Base-by-base conservation (phyloP, 2,329 filamentous ascomycete genomes). In the Exserohilum rostratum region DNA sequence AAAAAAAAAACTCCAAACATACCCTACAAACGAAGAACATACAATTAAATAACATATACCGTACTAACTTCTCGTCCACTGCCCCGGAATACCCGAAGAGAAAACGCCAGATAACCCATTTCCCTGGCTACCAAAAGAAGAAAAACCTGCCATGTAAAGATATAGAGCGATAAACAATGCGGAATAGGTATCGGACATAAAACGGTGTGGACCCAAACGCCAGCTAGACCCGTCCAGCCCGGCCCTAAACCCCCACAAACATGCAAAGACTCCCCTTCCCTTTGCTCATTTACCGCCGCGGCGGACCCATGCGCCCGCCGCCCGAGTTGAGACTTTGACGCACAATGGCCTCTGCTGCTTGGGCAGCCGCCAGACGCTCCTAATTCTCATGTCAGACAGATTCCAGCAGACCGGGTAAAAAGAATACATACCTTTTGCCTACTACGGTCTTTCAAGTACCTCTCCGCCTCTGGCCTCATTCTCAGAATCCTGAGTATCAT, bases 401-500 rank as follows among this genome's bases (percentile, higher is more conserved):
- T 6, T 18, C 3, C 2, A 18, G 30, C 3, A 40, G 3, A n/a
- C 10, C 29, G 17, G 4, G 18, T n/a, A 5, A 33, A 3, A 11
- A 31, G 5, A 13, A 18, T 15, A 58, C 64, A 10, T 62, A 72
- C 71, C 80, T 96, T 96, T 73, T 99, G 95, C 61, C 95, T 84
- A 72, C 91, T 93, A 37, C 95, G 83, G 75, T 98, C 93, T 69
- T 90, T 91, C 57, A 99, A 82, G 76, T 99, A 99, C 30, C 85
- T 80, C 44, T 87, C 84, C 3, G 95, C 95, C 78, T 98, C 95
- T 2, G 92, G 91, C 42, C 95, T 83, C 95, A 99, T 99, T 46
- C 95, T 85, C 62, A 99, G 77, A 62, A 99, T 99, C 17, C 95
- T 85, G 67, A 99, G 77, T 63, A 99, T 98, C 90, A 98, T 98